Conservation (phyloP, 1,284 basidiomycete genomes). For the Papiliotrema fonsecae region DNA sequence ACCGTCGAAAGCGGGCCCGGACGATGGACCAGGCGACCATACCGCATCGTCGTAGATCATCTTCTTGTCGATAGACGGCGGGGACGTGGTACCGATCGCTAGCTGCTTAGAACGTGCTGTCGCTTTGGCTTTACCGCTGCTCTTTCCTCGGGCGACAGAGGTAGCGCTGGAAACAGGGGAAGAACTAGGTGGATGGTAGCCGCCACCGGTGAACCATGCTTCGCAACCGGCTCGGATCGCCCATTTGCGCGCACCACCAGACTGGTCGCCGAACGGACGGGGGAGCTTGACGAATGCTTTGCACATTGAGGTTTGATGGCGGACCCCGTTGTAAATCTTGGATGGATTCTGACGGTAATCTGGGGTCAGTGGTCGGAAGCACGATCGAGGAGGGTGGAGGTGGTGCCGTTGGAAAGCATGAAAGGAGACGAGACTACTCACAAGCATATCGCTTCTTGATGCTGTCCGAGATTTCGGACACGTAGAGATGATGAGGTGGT, state of each 20-base stretch:
- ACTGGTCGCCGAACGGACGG: constrained; percentile 46
- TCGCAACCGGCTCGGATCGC: constrained; percentile 46
- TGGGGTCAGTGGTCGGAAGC: constrained; percentile 8
- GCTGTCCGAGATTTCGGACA: constrained; percentile 44
- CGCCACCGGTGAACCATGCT: constrained; percentile 38
- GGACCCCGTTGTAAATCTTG: constrained; percentile 49
- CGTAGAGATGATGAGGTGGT: constrained; percentile 44
- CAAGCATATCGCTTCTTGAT: constrained; percentile 43
- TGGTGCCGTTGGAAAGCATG: not conserved
- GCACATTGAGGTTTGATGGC: constrained; percentile 48
- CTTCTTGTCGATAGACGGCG: constrained; percentile 1
- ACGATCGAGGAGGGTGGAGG: not conserved
- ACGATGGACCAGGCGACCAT: constrained; percentile 20
- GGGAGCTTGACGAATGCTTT: constrained; percentile 47
- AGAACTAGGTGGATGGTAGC: constrained; percentile 32
- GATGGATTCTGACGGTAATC: constrained; percentile 47
- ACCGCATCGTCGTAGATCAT: constrained; percentile 1
- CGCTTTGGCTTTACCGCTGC: constrained; percentile 25
- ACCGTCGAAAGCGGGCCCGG: constrained; percentile 33
- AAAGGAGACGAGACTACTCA: constrained; percentile 22
- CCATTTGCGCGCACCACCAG: constrained; percentile 46
- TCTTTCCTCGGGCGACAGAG: constrained; percentile 5
- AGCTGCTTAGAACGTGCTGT: constrained; percentile 33
- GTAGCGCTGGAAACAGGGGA: constrained; percentile 4
- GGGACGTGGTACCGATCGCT: constrained; percentile 25